phyloP scores from a whole-genome alignment of 768 basidiomycete species.

The Astraeus odoratus region DNA sequence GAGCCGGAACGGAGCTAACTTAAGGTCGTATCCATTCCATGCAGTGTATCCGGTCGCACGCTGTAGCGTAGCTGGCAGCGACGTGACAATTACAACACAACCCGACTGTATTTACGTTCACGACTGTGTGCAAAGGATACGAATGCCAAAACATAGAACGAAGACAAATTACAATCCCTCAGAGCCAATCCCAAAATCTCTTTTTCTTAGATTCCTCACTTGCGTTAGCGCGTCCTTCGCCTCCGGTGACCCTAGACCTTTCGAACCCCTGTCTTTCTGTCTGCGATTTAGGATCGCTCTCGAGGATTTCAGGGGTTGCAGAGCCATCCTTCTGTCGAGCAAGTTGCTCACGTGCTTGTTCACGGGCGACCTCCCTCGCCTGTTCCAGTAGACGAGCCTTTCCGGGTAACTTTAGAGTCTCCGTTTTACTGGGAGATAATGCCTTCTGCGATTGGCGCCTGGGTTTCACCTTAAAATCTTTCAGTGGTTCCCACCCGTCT shows the following conservation, averaged over 20 bases:
- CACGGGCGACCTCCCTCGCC: neutral
- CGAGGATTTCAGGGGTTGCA: constrained; percentile 20
- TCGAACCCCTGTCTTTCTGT: neutral
- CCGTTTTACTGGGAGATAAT: neutral
- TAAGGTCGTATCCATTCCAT: too few relatives aligned
- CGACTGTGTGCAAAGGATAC: neutral
- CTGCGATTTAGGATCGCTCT: constrained; percentile 6
- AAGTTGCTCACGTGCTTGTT: neutral
- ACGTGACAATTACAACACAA: too few relatives aligned
- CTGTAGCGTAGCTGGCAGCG: too few relatives aligned
- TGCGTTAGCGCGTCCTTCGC: neutral
- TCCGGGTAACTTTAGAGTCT: neutral
- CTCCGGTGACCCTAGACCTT: neutral
- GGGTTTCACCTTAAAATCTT: constrained; percentile 9
- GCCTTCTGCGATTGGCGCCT: neutral
- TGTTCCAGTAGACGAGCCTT: neutral
- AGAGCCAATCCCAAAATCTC: constrained; percentile 6
- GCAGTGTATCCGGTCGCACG: too few relatives aligned
- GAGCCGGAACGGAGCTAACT: constrained; percentile 5
- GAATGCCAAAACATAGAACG: neutral
- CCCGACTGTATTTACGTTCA: too few relatives aligned
- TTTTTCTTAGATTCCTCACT: neutral
- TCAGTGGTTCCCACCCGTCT: constrained; percentile 21
- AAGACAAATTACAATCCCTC: neutral
- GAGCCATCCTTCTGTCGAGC: neutral